Evolutionary conservation across 176 grass and related monocot genomes (phyloP), one percentile per base, ranked within the genome.

Genomic region (Oryza coarctata): DNA sequence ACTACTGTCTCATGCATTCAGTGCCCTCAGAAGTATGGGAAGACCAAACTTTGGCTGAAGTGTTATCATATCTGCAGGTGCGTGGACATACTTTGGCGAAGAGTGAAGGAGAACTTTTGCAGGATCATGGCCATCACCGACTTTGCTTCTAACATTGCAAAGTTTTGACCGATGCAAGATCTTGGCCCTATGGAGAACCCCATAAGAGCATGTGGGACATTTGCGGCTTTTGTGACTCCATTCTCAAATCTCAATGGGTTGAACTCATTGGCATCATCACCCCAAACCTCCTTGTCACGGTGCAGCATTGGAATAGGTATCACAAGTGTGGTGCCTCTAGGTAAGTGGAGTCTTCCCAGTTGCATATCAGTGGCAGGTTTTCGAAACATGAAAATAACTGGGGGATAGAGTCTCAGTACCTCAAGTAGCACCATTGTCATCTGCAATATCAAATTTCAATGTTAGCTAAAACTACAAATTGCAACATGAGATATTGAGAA

Each of bases 341-440:
- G 83, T 63, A 85, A 40, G 12, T 28, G 64, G 58, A 86, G 68
- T 31, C 31, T 86, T 73, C 84, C 84, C 68, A 86, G 5, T 40
- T 17, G 65, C 27, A 80, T 86, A 30, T 86, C 40, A 0, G 84
- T 73, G 10, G 17, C 32, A 31, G 84, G 68, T 61, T 73, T 80
- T 35, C 76, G 80, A 12, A 80, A 25, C 31, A 86, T 30, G 7
- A 1, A 4, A 63, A 86, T 18, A 3, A 66, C 3, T 73, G 84
- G 84, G 1, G 41, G 3, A 8, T 80, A 86, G 57, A 86, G 41
- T 25, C 84, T 79, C 32, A 86, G 38, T 38, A 75, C 79, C 76
- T 86, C 83, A 30, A 72, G 75, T 11, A 86, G 68, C 57, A 86
- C 83, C 84, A 80, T 80, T 30, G 84, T 73, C 84, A 80, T 66